Conservation (phyloP, 352 stramenopile genomes). For the Globisporangium spiculum region DNA sequence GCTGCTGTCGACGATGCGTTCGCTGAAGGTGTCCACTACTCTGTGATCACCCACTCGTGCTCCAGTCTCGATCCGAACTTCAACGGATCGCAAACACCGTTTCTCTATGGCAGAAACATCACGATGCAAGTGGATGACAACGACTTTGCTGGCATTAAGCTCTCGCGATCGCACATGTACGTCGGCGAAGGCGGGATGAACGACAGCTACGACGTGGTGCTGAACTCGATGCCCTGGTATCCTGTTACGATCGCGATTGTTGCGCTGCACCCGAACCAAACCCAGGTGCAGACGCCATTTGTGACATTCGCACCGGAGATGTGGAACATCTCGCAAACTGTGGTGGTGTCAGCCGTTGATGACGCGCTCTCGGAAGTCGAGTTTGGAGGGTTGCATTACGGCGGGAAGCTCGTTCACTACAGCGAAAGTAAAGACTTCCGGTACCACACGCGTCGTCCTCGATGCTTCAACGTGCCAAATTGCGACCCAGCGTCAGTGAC, state of each 20-base stretch:
- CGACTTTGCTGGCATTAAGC: constrained; percentile 43
- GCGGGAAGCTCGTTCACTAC: constrained; percentile 54
- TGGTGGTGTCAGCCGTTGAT: constrained; percentile 51
- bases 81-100: constrained; percentile 46
- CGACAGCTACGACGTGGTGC: constrained; percentile 55
- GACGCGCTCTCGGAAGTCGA: constrained; percentile 59
- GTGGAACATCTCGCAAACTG: constrained; percentile 51
- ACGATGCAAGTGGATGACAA: constrained; percentile 74
- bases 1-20: constrained; percentile 50
- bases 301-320: constrained; percentile 38
- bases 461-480: constrained; percentile 57
- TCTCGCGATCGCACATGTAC: constrained; percentile 60
- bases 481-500: constrained; percentile 35
- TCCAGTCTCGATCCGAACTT: constrained; percentile 56
- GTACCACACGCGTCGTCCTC: constrained; percentile 57
- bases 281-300: constrained; percentile 20
- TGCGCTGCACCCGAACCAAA: constrained; percentile 46
- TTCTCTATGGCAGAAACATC: constrained; percentile 55
- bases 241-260: constrained; percentile 44
- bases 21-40: constrained; percentile 64
- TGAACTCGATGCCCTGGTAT: constrained; percentile 59
- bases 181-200: constrained; percentile 49
- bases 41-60: constrained; percentile 42
- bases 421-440: constrained; percentile 52
- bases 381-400: constrained; percentile 55